phyloP scores from a whole-genome alignment of 139 green algal species.

The Dunaliella primolecta region DNA sequence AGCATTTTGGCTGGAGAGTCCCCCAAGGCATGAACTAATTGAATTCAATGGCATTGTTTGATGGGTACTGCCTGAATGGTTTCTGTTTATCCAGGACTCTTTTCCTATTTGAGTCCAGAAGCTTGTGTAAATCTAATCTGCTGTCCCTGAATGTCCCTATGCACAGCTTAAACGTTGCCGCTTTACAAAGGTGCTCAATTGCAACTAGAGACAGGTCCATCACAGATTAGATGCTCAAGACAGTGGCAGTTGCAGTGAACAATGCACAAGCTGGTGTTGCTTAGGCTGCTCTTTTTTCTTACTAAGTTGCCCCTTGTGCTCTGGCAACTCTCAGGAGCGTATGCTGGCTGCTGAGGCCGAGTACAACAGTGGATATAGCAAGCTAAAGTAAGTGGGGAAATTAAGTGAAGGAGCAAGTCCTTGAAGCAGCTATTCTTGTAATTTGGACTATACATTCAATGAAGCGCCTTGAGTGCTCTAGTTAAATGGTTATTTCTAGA shows the following conservation, averaged over 20 bases:
- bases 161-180: too few relatives aligned
- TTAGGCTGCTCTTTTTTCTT: neutral
- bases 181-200: neutral
- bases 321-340: neutral
- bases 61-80: neutral
- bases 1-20: too few relatives aligned
- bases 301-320: neutral
- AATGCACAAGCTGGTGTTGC: too few relatives aligned
- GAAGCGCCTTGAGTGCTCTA: too few relatives aligned
- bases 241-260: too few relatives aligned
- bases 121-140: neutral
- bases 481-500: too few relatives aligned
- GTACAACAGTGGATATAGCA: neutral
- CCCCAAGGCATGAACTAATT: too few relatives aligned
- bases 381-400: neutral
- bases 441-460: too few relatives aligned
- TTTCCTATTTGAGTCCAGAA: neutral
- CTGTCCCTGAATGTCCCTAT: neutral
- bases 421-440: too few relatives aligned
- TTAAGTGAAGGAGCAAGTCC: too few relatives aligned
- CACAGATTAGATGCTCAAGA: neutral
- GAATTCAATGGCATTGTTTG: neutral
- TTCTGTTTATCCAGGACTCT: neutral
- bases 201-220: neutral
- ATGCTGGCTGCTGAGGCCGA: neutral